Conservation (phyloP, 371 early-diverging fungal genomes). For the Mortierella sp. region DNA sequence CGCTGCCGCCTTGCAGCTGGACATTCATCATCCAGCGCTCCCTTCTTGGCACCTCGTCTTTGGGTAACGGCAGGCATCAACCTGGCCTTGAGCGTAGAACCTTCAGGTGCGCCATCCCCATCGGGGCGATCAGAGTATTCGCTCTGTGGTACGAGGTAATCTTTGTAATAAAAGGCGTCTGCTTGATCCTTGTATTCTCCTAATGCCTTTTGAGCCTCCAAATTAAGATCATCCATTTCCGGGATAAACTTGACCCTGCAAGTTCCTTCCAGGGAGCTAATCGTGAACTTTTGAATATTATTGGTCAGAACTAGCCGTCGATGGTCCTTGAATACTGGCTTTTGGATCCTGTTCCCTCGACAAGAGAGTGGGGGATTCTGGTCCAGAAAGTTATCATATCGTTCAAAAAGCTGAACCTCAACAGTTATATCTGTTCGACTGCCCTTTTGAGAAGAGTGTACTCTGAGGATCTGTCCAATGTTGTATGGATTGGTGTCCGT, state of each 20-base stretch:
- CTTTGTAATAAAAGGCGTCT: slow-evolving; percentile 1
- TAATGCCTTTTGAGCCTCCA: slow-evolving; percentile 1
- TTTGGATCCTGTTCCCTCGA: neutral
- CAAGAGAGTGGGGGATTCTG: neutral
- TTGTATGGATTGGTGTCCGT: neutral
- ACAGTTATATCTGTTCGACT: neutral
- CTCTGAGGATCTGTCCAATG: neutral
- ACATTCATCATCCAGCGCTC: neutral
- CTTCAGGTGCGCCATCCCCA: neutral
- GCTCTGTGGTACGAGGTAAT: neutral
- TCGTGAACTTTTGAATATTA: neutral
- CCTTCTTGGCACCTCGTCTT: neutral
- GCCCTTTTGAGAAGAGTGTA: neutral
- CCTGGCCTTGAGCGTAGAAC: neutral
- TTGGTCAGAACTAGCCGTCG: neutral
- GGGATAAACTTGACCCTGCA: neutral
- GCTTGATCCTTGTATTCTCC: neutral
- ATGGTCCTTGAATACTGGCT: slow-evolving; percentile 2
- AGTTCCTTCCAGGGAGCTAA: neutral
- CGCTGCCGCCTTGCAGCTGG: neutral
- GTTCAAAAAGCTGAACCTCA: slow-evolving; percentile 2
- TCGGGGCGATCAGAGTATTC: neutral
- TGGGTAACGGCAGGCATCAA: neutral
- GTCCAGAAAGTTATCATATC: neutral
- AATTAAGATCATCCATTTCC: neutral